Percentiles rank a stretch among this genome's conserved stretches.
These are phyloP conservation scores for Rhodotorula sp. DNA, from an alignment of 1,284 basidiomycete genomes.

Conservation along the genomic window DNA sequence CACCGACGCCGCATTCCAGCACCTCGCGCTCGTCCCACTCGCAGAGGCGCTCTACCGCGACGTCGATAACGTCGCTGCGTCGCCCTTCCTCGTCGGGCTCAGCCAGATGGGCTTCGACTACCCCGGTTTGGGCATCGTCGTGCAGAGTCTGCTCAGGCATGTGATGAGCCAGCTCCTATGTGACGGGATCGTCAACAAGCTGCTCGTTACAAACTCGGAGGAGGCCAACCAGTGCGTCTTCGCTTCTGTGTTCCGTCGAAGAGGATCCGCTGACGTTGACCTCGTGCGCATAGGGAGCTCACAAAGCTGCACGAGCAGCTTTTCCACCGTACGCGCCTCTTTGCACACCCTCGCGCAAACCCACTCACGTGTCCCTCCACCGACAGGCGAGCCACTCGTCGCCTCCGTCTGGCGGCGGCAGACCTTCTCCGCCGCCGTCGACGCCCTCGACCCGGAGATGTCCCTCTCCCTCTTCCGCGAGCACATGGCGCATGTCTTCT, in stretches of 20 bases:
- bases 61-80: constrained; percentile 30
- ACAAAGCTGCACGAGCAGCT: constrained; percentile 79
- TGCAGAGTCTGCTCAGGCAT: constrained; percentile 73
- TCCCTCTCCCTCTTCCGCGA: constrained; percentile 65
- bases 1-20: constrained; percentile 16
- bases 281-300: constrained; percentile 59
- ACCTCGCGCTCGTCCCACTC: constrained; percentile 41
- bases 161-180: constrained; percentile 71
- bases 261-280: background rate
- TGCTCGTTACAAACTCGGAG: constrained; percentile 71
- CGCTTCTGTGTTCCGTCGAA: accelerated
- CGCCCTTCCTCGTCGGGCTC: constrained; percentile 37
- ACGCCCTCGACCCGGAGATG: constrained; percentile 68
- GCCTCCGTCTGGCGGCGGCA: constrained; percentile 80
- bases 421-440: constrained; percentile 77
- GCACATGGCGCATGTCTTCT: constrained; percentile 64
- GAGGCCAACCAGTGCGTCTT: constrained; percentile 62
- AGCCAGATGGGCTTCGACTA: constrained; percentile 37
- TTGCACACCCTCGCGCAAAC: background rate
- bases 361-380: background rate
- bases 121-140: constrained; percentile 58
- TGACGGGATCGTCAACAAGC: constrained; percentile 75
- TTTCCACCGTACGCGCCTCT: constrained; percentile 64
- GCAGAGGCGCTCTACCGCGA: constrained; percentile 40
- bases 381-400: constrained; percentile 70